Percentiles rank a stretch among this genome's conserved stretches.
These are phyloP conservation scores for Penicillium simplicissimum DNA, from an alignment of 495 filamentous ascomycete genomes.

Conservation along the genomic window DNA sequence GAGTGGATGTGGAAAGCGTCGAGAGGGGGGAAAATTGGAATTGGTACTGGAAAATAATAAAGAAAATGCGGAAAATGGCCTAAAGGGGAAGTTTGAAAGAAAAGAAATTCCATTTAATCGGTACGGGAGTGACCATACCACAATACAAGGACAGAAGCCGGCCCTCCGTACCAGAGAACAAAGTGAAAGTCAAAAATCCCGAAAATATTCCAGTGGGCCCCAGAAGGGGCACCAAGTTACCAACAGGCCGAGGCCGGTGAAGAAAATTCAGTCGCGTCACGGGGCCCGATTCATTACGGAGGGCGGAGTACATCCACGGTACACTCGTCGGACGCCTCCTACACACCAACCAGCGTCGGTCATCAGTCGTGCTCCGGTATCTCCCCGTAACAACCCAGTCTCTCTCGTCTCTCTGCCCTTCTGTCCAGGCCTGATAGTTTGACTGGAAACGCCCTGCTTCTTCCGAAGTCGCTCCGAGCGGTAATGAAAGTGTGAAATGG, in stretches of 20 bases:
- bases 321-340: constrained; percentile 15
- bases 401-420: neutral
- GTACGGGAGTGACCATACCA: constrained; percentile 31
- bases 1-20: constrained; percentile 25
- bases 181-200: constrained; percentile 26
- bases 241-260: constrained; percentile 28
- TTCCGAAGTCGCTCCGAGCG: neutral
- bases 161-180: constrained; percentile 6
- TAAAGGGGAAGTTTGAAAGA: constrained; percentile 3
- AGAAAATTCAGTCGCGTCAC: constrained; percentile 34
- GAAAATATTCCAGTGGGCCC: constrained; percentile 14
- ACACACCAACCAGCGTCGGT: neutral
- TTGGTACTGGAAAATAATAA: constrained; percentile 21
- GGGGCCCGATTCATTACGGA: constrained; percentile 14
- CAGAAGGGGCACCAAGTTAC: constrained; percentile 24
- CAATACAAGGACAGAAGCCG: constrained; percentile 21
- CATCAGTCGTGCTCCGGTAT: constrained; percentile 19
- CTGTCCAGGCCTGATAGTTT: neutral
- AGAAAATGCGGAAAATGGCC: constrained; percentile 4
- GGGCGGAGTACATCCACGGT: constrained; percentile 21
- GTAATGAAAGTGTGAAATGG: neutral
- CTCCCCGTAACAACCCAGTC: neutral
- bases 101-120: constrained; percentile 6
- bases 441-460: neutral
- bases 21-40: constrained; percentile 7